These are phyloP conservation scores for Epichloe sylvatica DNA, from an alignment of 2,329 filamentous ascomycete genomes.

Conservation along the genomic window DNA sequence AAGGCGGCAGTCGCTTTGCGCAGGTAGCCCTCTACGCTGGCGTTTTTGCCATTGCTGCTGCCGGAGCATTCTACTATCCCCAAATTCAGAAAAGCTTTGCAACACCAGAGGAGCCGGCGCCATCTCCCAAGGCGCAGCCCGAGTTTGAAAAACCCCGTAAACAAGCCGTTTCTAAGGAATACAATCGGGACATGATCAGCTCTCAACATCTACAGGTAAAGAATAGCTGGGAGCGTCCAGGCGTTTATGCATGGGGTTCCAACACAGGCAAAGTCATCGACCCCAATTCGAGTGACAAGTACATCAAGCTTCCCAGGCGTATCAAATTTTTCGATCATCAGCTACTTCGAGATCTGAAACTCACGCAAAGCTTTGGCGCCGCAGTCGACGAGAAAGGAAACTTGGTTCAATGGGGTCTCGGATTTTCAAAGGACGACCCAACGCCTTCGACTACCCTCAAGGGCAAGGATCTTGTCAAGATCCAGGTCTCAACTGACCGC, in stretches of 20 bases:
- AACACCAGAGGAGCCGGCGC: slow-evolving; percentile 7
- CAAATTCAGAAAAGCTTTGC: slow-evolving; percentile 15
- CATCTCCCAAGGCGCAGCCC: slow-evolving; percentile 34
- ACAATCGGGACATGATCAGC: slow-evolving; percentile 62
- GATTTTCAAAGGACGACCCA: slow-evolving; percentile 50
- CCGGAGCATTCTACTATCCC: slow-evolving; percentile 26
- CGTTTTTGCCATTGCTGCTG: slow-evolving; percentile 26
- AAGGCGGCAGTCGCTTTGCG: slow-evolving; percentile 14
- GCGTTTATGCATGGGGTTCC: slow-evolving; percentile 87
- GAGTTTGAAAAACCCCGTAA: slow-evolving; percentile 54
- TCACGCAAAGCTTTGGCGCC: slow-evolving; percentile 68
- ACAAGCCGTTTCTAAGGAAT: slow-evolving; percentile 48
- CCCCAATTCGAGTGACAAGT: slow-evolving; percentile 61
- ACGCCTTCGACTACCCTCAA: slow-evolving; percentile 57
- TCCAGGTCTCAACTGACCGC: slow-evolving; percentile 68
- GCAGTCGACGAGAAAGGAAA: slow-evolving; percentile 82
- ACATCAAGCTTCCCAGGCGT: slow-evolving; percentile 67
- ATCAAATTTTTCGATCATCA: slow-evolving; percentile 74
- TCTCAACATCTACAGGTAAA: slow-evolving; percentile 81
- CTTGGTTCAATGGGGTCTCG: slow-evolving; percentile 80
- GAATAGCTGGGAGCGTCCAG: slow-evolving; percentile 67
- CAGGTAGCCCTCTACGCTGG: slow-evolving; percentile 12
- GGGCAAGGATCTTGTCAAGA: slow-evolving; percentile 66
- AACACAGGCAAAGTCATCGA: slow-evolving; percentile 78
- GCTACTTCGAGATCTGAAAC: slow-evolving; percentile 72